Conservation (phyloP, 345 rosid species). For the Toxicodendron radicans region DNA sequence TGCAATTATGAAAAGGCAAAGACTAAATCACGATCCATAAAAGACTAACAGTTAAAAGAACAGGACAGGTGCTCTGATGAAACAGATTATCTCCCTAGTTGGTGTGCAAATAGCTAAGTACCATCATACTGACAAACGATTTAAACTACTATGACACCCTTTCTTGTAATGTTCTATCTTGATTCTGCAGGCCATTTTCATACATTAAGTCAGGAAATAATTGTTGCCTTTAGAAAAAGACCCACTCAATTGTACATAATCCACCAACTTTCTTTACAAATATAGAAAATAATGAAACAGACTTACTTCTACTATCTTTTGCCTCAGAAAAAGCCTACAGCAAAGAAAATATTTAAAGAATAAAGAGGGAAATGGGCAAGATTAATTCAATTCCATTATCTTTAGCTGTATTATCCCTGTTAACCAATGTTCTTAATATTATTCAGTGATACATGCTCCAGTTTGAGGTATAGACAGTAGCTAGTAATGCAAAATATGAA, state of each 20-base stretch:
- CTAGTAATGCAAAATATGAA: background rate
- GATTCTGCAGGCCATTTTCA: background rate
- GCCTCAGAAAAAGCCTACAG: background rate
- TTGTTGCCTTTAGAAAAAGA: background rate
- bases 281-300: no score
- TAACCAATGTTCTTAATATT: background rate
- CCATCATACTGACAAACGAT: background rate
- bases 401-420: background rate
- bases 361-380: background rate
- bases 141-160: background rate
- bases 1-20: background rate
- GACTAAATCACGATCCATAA: background rate
- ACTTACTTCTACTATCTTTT: no score
- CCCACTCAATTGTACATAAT: slow-evolving; percentile 1
- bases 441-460: background rate
- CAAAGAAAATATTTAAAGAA: background rate
- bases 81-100: background rate
- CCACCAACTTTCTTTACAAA: background rate
- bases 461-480: background rate
- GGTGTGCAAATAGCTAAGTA: background rate
- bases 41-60: background rate
- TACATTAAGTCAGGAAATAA: background rate
- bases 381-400: background rate
- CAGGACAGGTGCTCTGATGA: background rate
- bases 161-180: background rate